A percentile compares a stretch with the other conserved stretches of the same genome.
These are phyloP conservation scores for Russula sp. DNA, from an alignment of 768 basidiomycete genomes.

Conservation along the genomic window DNA sequence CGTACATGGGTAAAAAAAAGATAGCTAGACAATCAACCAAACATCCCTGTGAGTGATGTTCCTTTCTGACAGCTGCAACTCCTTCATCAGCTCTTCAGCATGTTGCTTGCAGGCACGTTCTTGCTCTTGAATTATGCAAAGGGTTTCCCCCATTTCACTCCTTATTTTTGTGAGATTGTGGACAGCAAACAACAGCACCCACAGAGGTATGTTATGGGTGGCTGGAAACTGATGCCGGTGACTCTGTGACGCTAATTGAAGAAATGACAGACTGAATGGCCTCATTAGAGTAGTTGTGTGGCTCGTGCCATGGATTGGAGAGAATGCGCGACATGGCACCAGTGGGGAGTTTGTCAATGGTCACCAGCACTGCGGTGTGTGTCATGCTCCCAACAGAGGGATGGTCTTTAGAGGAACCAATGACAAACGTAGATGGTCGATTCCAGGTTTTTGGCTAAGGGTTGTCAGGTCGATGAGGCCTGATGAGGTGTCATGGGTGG, in stretches of 20 bases:
- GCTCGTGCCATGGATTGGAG: conserved; percentile 72
- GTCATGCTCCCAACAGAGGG: conserved; percentile 1
- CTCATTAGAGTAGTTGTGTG: conserved; percentile 71
- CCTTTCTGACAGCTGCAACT: conserved; percentile 57
- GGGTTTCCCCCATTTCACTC: conserved; percentile 61
- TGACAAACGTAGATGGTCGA: conserved; percentile 24
- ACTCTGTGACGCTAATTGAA: conserved; percentile 44
- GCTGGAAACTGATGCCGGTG: conserved; percentile 45
- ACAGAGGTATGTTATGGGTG: conserved; percentile 65
- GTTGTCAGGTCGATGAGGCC: conserved; percentile 32
- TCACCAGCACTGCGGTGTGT: conserved; percentile 11
- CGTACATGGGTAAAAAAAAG: conserved; percentile 12
- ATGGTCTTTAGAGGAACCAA: conserved; percentile 29
- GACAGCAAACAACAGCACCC: conserved; percentile 66
- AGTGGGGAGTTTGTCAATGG: conserved; percentile 15
- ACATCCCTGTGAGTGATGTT: conserved; percentile 66
- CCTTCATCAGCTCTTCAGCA: conserved; percentile 54
- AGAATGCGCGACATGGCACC: conserved; percentile 50
- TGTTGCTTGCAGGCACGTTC: conserved; percentile 51
- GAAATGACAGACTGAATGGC: conserved; percentile 65
- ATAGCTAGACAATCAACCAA: too few relatives aligned
- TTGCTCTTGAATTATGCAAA: conserved; percentile 55
- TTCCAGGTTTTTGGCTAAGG: conserved; percentile 47
- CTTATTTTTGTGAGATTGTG: conserved; percentile 54
- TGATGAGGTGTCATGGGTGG: conserved; percentile 38